These are phyloP conservation scores for Sicyos edulis DNA, from an alignment of 306 rosid species.

Conservation along the genomic window DNA sequence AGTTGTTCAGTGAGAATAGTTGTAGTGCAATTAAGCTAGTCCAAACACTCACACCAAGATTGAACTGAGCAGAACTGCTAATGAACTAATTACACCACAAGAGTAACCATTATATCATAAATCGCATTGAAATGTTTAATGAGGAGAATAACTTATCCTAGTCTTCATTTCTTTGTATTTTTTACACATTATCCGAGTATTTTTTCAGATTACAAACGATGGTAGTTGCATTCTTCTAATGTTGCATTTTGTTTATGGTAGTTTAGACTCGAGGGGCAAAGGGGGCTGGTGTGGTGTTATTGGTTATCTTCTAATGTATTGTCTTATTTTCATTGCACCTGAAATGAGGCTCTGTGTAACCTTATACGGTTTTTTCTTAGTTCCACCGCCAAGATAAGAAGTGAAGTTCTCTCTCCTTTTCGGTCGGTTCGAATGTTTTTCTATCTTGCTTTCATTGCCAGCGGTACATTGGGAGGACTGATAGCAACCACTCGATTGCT, in stretches of 20 bases:
- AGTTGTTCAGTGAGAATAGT: too few relatives aligned
- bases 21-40: too few relatives aligned
- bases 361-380: slow-evolving; percentile 44
- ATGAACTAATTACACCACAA: background rate
- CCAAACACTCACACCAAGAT: background rate
- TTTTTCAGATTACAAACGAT: background rate
- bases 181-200: background rate
- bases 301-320: slow-evolving; percentile 1
- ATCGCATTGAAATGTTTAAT: background rate
- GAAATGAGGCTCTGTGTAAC: slow-evolving; percentile 43
- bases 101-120: background rate
- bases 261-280: background rate
- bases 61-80: background rate
- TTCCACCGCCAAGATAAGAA: slow-evolving; percentile 76
- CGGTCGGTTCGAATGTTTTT: slow-evolving; percentile 87
- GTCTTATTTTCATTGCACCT: slow-evolving; percentile 32
- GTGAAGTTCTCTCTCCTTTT: slow-evolving; percentile 78
- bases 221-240: background rate
- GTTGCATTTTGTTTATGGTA: background rate
- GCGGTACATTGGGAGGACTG: slow-evolving; percentile 62
- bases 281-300: background rate
- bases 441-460: slow-evolving; percentile 58
- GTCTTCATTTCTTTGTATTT: background rate
- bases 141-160: background rate
- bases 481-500: slow-evolving; percentile 65